Evolutionary conservation across 75 land plant genomes (phyloP).

Genomic region (Chamaecyparis obtusa): DNA sequence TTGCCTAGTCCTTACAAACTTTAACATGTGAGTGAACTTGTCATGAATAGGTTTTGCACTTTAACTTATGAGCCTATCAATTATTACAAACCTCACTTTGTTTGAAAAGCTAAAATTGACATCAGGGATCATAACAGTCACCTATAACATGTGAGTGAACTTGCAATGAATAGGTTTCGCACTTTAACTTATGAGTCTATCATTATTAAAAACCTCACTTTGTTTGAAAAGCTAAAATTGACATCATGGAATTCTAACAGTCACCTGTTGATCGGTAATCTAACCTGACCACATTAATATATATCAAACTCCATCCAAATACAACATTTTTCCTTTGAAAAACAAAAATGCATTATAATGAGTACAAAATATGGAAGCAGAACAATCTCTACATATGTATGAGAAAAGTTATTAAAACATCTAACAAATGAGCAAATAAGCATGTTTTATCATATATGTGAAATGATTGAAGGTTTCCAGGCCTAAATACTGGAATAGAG

Average conservation of each 20-base stretch:
- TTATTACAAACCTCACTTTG: no score
- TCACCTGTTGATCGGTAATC: background rate
- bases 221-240: background rate
- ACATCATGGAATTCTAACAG: background rate
- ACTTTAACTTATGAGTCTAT: background rate
- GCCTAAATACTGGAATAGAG: background rate
- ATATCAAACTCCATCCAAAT: background rate
- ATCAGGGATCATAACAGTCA: no score
- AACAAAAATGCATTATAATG: background rate
- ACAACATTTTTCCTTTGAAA: background rate
- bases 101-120: no score
- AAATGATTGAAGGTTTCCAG: background rate
- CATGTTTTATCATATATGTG: conserved; percentile 6
- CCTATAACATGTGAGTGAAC: background rate
- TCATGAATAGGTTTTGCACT: no score
- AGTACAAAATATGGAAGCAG: background rate
- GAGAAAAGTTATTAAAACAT: background rate
- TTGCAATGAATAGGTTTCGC: background rate
- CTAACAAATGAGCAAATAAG: background rate
- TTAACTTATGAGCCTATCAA: no score
- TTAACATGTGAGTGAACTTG: background rate
- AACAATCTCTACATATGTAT: background rate
- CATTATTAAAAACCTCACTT: background rate
- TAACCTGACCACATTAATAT: background rate
- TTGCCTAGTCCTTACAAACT: background rate